These are phyloP conservation scores for Leccinum obscurum DNA, from an alignment of 768 basidiomycete species.

Conservation along the genomic window DNA sequence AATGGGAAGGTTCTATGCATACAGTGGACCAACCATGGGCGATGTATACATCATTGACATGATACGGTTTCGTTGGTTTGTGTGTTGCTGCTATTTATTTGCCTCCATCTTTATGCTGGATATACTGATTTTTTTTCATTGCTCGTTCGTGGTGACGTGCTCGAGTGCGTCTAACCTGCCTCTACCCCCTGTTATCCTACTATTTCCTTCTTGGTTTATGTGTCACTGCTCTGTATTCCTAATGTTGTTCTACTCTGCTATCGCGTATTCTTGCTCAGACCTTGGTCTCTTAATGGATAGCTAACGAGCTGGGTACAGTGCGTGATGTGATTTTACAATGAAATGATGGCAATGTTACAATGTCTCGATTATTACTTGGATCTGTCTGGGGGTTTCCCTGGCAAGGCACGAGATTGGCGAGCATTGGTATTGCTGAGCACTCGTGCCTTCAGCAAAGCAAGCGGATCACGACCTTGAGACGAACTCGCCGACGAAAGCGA, in stretches of 20 bases:
- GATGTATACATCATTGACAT: constrained; percentile 44
- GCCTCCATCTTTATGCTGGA: constrained; percentile 45
- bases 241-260: constrained; percentile 63
- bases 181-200: constrained; percentile 37
- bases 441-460: constrained; percentile 51
- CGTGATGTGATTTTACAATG: constrained; percentile 18
- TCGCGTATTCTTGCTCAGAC: constrained; percentile 45
- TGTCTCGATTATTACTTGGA: constrained; percentile 18
- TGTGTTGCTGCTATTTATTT: constrained; percentile 40
- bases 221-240: constrained; percentile 50
- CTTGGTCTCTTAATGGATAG: constrained; percentile 34
- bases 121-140: constrained; percentile 33
- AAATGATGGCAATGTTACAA: constrained; percentile 2
- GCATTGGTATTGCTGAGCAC: constrained; percentile 66
- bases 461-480: constrained; percentile 30
- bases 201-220: constrained; percentile 44
- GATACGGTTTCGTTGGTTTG: constrained; percentile 28
- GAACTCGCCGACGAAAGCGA: constrained; percentile 18
- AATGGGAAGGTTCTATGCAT: constrained; percentile 71
- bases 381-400: constrained; percentile 24
- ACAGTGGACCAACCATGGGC: constrained; percentile 72
- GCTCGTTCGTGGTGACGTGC: constrained; percentile 29
- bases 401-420: constrained; percentile 32
- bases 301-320: constrained; percentile 13
- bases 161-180: constrained; percentile 31